Evolutionary conservation across 805 yeast genomes (phyloP).

Genomic region (Myxozyma monticola): DNA sequence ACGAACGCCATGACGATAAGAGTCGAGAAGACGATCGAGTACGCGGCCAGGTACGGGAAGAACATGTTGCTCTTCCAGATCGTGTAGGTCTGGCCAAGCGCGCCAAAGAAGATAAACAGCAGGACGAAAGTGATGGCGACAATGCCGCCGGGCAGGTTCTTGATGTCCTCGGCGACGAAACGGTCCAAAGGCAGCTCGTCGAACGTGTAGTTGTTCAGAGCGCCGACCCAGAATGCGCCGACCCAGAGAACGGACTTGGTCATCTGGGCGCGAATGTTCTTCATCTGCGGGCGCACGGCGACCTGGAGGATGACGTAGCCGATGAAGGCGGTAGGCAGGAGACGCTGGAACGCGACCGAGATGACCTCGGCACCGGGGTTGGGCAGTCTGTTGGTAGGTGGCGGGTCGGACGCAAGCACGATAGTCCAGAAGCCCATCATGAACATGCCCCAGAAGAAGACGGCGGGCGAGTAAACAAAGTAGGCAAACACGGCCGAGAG

Average conservation of each 20-base stretch:
- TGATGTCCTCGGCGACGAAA: slow-evolving; percentile 67
- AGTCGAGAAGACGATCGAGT: slow-evolving; percentile 47
- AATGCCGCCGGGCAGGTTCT: slow-evolving; percentile 74
- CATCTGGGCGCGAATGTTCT: slow-evolving; percentile 35
- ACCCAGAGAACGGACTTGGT: slow-evolving; percentile 62
- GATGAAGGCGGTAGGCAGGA: slow-evolving; percentile 72
- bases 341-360: slow-evolving; percentile 69
- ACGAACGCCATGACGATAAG: slow-evolving; percentile 50
- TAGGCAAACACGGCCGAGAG: slow-evolving; percentile 51
- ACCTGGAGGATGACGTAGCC: slow-evolving; percentile 67
- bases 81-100: slow-evolving; percentile 69
- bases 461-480: slow-evolving; percentile 52
- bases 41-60: slow-evolving; percentile 56
- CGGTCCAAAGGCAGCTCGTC: slow-evolving; percentile 88
- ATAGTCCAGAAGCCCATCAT: slow-evolving; percentile 84
- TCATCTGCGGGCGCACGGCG: slow-evolving; percentile 35
- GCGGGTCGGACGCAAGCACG: slow-evolving; percentile 78
- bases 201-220: slow-evolving; percentile 81
- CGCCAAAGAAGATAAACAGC: slow-evolving; percentile 52
- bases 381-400: slow-evolving; percentile 54
- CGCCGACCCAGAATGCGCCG: slow-evolving; percentile 79
- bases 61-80: slow-evolving; percentile 70
- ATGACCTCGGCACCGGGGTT: slow-evolving; percentile 60
- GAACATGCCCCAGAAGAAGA: slow-evolving; percentile 61
- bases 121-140: slow-evolving; percentile 59